Conservation (phyloP, 441 rosid genomes). For the Eugenia klotzschiana region DNA sequence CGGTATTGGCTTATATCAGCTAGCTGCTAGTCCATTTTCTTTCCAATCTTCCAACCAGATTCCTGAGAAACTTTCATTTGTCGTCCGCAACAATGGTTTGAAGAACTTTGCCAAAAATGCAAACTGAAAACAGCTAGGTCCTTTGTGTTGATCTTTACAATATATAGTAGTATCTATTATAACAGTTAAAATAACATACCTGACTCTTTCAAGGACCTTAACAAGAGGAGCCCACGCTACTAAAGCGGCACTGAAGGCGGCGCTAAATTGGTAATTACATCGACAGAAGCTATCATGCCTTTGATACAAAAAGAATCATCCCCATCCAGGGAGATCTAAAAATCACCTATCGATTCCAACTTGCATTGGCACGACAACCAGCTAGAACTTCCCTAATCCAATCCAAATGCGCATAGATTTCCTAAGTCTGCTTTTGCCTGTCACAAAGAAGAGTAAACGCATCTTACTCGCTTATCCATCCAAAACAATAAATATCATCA, state of each 20-base stretch:
- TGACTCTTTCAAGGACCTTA: background rate
- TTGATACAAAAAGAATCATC: background rate
- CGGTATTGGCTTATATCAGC: background rate
- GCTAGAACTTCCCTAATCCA: background rate
- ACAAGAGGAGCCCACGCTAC: background rate
- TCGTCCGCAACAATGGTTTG: background rate
- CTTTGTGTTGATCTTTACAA: background rate
- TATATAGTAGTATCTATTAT: background rate
- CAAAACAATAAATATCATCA: background rate
- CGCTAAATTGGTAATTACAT: background rate
- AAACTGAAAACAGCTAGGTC: background rate
- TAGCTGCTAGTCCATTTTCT: background rate
- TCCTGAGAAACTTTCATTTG: background rate
- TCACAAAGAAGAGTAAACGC: background rate
- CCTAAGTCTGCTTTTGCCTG: constrained; percentile 24
- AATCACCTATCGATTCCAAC: background rate
- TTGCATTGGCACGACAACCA: background rate
- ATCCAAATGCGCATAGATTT: background rate
- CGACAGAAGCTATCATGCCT: background rate
- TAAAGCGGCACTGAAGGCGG: background rate
- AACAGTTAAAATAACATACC: background rate
- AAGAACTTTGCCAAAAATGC: background rate
- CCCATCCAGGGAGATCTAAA: background rate
- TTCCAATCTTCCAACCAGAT: background rate
- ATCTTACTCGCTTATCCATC: background rate